Evolutionary conservation across 1,139 yeast species (phyloP).

Genomic region (Lodderomyces jiufengensis): DNA sequence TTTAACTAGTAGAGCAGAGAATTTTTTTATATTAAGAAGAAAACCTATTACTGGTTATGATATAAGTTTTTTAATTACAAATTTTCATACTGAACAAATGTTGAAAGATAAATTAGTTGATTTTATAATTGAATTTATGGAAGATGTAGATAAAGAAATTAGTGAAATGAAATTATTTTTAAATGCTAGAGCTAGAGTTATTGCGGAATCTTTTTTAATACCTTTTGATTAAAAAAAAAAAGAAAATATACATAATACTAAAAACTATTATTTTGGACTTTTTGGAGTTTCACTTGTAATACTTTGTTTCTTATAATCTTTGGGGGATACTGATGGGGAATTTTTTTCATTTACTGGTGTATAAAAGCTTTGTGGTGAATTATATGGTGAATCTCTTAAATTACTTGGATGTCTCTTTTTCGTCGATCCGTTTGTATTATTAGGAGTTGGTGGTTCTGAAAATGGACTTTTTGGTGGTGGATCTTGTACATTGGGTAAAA

Average conservation of each 20-base stretch:
- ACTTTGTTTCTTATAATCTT: conserved; percentile 1
- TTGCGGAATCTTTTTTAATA: conserved; percentile 90
- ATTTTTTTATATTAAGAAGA: conserved; percentile 86
- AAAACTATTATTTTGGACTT: conserved; percentile 2
- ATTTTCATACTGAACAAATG: conserved; percentile 94
- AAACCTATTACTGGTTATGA: conserved; percentile 90
- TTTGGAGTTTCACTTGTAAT: not conserved
- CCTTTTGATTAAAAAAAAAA: conserved; percentile 52
- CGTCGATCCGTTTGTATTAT: conserved; percentile 5
- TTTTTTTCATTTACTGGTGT: conserved; percentile 12
- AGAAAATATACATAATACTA: conserved; percentile 3
- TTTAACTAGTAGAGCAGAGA: conserved; percentile 92
- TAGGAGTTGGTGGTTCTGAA: conserved; percentile 4
- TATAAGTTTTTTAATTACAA: conserved; percentile 88
- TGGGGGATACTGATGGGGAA: conserved; percentile 6
- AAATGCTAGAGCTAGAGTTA: conserved; percentile 96
- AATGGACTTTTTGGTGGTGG: conserved; percentile 5
- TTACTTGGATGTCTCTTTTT: conserved; percentile 8
- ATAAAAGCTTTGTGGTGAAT: conserved; percentile 22
- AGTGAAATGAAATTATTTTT: conserved; percentile 96
- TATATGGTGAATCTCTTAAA: conserved; percentile 18
- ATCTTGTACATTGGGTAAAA: conserved; percentile 33
- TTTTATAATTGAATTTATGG: conserved; percentile 97
- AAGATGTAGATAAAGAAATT: conserved; percentile 97
- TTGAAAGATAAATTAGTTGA: conserved; percentile 93